Base-by-base conservation (phyloP, 1,284 basidiomycete genomes). In the Tilletiopsis washingtonensis region DNA sequence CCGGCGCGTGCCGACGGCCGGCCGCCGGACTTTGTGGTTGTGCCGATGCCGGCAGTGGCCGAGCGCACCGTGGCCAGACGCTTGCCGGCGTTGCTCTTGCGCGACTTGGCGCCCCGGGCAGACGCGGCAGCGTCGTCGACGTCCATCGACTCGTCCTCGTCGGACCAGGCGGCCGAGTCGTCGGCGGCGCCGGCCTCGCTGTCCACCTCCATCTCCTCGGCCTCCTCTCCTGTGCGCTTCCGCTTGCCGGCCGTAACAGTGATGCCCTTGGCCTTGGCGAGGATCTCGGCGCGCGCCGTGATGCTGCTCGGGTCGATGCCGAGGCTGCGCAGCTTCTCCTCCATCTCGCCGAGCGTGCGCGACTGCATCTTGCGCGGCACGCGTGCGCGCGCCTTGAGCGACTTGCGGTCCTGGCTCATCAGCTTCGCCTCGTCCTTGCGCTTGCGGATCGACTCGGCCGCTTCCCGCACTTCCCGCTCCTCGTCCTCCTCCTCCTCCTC, bases 231-330 rank as follows among this genome's bases (percentile, higher is more conserved):
- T 7, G 66, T 76, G 25, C 76, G 74, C 67, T 77, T 76, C 47
- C 86, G 78, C 75, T 89, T 89, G 69, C 84, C 81, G 5, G 62
- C 64, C 23, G 48, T 56, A 43, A 73, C 85, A 81, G 78, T 80
- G 27, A 77, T 60, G 20, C 83, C 84, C 47, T 83, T 81, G 19
- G 83, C 77, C 75, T 90, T 89, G 25, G 87, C 86, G 43, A 97
- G 76, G 66, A 85, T 79, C 68, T 81, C 81, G 1, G 91, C 94
- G 27, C 93, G 84, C 61, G 86, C 87, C 72, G 91, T 82, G 64
- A 99, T 84, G 48, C 82, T 81, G 60, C 83, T 84, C 4, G 93
- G 87, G 74, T 99, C 88, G 59, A 90, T 81, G 0, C 94, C 93
- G 9, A 87, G 86, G 64, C 83, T 83, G 29, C 85, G 87, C 75